Evolutionary conservation across 176 grass and related monocot genomes (phyloP).

Genomic region (Oryza officinalis): DNA sequence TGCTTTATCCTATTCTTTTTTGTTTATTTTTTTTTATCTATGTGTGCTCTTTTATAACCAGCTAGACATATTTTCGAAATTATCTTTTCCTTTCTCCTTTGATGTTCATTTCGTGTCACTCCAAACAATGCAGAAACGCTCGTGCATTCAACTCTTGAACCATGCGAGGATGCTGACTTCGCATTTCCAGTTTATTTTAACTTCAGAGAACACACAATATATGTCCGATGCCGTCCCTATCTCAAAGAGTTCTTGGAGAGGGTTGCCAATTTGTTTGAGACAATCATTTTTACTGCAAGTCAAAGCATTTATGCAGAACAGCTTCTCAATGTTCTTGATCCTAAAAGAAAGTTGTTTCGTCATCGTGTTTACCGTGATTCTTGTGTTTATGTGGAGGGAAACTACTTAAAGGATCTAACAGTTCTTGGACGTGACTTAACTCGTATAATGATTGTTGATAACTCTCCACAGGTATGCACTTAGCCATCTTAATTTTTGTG

Average conservation of each 20-base stretch:
- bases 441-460: conserved; percentile 88
- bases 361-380: conserved; percentile 92
- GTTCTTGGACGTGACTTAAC: conserved; percentile 91
- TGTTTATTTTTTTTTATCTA: neutral
- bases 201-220: conserved; percentile 83
- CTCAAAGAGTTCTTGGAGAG: conserved; percentile 84
- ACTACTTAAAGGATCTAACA: conserved; percentile 91
- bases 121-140: conserved; percentile 75
- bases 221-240: conserved; percentile 84
- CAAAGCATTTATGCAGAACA: conserved; percentile 97
- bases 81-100: neutral
- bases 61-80: neutral
- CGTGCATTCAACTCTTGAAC: conserved; percentile 93
- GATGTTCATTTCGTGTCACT: conserved; percentile 1
- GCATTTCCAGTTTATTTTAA: conserved; percentile 95
- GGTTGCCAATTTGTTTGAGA: conserved; percentile 81
- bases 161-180: conserved; percentile 79
- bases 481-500: neutral
- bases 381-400: conserved; percentile 96
- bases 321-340: conserved; percentile 92
- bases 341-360: conserved; percentile 91
- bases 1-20: neutral
- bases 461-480: conserved; percentile 84
- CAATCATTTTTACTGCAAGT: conserved; percentile 96
- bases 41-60: neutral